These are phyloP conservation scores for Exophiala alcalophila DNA, from an alignment of 2,329 filamentous ascomycete species.

Conservation along the genomic window DNA sequence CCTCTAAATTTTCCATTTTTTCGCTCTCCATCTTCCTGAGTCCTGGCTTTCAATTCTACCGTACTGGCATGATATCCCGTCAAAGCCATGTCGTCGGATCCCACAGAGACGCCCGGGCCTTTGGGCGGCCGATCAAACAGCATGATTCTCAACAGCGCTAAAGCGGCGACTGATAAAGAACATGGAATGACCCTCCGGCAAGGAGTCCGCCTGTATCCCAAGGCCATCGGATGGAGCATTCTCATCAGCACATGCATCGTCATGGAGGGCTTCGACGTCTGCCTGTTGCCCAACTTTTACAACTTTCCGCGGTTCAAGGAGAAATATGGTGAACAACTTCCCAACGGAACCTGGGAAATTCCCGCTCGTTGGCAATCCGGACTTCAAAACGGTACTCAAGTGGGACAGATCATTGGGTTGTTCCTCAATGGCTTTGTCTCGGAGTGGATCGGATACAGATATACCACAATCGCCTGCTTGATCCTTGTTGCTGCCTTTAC, in stretches of 20 bases:
- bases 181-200: constrained; percentile 47
- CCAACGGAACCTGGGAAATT: constrained; percentile 44
- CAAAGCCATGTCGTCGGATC: no score
- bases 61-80: no score
- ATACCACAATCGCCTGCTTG: constrained; percentile 60
- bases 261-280: constrained; percentile 88
- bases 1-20: no score
- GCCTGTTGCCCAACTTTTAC: constrained; percentile 78
- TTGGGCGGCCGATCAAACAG: constrained; percentile 8
- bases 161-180: constrained; percentile 29
- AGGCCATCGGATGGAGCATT: constrained; percentile 79
- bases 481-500: constrained; percentile 40
- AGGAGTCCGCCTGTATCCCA: constrained; percentile 78
- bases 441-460: constrained; percentile 63
- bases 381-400: constrained; percentile 49
- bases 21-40: no score
- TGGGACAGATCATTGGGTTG: constrained; percentile 65
- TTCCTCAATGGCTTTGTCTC: constrained; percentile 64
- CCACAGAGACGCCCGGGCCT: no score
- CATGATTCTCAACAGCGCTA: constrained; percentile 39
- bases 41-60: no score
- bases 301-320: constrained; percentile 42
- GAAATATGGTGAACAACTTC: constrained; percentile 42
- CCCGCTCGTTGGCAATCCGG: constrained; percentile 57
- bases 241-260: constrained; percentile 83